Base-by-base conservation (phyloP, 1,284 basidiomycete genomes). In the Tranzscheliella williamsii region DNA sequence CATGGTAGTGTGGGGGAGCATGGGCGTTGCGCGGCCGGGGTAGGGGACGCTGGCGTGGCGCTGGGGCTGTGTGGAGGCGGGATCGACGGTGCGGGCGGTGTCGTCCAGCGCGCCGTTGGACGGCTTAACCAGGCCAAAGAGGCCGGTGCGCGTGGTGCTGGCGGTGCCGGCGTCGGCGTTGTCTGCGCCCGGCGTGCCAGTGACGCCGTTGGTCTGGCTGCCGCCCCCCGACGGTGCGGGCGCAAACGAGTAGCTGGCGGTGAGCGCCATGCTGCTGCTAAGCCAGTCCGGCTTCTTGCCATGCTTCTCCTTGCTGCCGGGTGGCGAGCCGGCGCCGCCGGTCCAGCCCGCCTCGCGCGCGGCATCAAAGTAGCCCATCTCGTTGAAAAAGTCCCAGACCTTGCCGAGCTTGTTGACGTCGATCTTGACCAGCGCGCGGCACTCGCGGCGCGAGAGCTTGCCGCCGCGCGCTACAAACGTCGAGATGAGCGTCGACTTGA, bases 351-450 rank as follows among this genome's bases (percentile, higher is more conserved):
- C 54, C 16, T 57, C 48, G 7, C 49, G 42, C 8, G 65, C 65
- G 24, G 65, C 60, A 13, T 56, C 57, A 32, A 76, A 49, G 42
- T 73, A 75, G 26, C 73, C 73, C 54, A 74, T 64, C 43, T 72
- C 62, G 34, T 60, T 51, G 47, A 76, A 67, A 30, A 75, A 66
- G 38, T 76, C 75, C 56, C 70, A 76, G 17, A 76, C 63, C 30
- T 73, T 71, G 38, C 64, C 61, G 5, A 72, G 43, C 49, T 76
- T 76, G 46, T 71, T 74, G 11, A 71, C 70, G 34, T 70, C 70
- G 17, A 74, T 68, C 61, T 70, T 58, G 64, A 73, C 57, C 30
- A 77, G 40, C 31, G 48, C 45, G 17, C 71, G 49, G 24, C 63
- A 66, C 37, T 75, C 70, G 33, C 67, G 49, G 20, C 72, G 46